phyloP scores from a whole-genome alignment of 1,139 yeast species.

The Sugiyamaella xylanicola region DNA sequence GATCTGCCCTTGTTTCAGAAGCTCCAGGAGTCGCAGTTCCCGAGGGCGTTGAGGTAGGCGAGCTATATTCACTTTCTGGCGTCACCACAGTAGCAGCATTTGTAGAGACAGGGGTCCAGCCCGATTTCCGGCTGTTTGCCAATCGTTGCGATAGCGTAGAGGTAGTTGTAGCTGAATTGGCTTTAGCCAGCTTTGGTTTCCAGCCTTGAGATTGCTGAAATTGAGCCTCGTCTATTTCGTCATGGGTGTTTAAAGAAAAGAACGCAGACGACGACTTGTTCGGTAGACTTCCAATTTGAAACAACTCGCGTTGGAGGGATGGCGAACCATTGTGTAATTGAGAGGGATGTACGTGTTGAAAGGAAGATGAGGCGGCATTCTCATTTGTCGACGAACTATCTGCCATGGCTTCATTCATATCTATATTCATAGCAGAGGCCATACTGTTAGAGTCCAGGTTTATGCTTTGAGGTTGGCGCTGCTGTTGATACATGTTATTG shows the following conservation, averaged over 20 bases:
- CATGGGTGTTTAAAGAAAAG: constrained; percentile 22
- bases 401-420: background rate
- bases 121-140: constrained; percentile 16
- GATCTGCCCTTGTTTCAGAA: constrained; percentile 5
- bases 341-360: constrained; percentile 34
- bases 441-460: background rate
- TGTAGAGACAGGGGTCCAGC: background rate
- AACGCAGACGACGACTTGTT: constrained; percentile 16
- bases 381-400: too few relatives aligned
- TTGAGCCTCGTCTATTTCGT: constrained; percentile 19
- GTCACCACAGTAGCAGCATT: constrained; percentile 9
- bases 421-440: background rate
- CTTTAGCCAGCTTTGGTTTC: constrained; percentile 28
- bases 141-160: constrained; percentile 24
- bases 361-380: constrained; percentile 3
- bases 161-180: constrained; percentile 29
- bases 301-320: constrained; percentile 15
- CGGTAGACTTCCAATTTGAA: constrained; percentile 19
- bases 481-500: constrained; percentile 1
- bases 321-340: constrained; percentile 24
- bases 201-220: constrained; percentile 10
- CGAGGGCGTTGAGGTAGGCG: constrained; percentile 22
- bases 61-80: constrained; percentile 21
- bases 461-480: background rate
- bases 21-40: constrained; percentile 19